phyloP scores from a whole-genome alignment of 352 stramenopile genomes.

The Phytophthora palmivora region DNA sequence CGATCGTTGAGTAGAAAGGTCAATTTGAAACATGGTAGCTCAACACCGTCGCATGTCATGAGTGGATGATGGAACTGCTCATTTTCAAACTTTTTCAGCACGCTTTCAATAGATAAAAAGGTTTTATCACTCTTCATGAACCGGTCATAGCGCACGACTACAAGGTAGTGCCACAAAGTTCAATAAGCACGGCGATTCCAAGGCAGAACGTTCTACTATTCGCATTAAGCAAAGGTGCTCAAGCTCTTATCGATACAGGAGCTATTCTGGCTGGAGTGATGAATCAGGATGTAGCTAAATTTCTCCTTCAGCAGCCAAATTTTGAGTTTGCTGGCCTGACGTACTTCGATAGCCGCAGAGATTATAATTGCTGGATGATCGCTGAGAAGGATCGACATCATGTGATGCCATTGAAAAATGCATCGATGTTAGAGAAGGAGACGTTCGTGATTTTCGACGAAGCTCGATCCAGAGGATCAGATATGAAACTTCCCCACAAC shows the following conservation, averaged over 20 bases:
- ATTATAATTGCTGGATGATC: constrained; percentile 80
- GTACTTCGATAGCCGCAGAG: constrained; percentile 74
- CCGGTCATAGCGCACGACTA: constrained; percentile 43
- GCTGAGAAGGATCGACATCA: constrained; percentile 60
- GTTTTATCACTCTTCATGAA: constrained; percentile 29
- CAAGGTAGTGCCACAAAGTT: constrained; percentile 30
- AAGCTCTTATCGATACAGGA: constrained; percentile 88
- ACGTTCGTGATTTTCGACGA: constrained; percentile 95
- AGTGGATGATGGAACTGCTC: constrained; percentile 43
- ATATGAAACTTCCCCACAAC: constrained; percentile 86
- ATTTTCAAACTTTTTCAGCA: constrained; percentile 57
- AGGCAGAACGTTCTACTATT: constrained; percentile 62
- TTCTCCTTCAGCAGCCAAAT: constrained; percentile 40
- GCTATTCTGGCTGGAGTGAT: constrained; percentile 78
- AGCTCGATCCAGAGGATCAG: constrained; percentile 81
- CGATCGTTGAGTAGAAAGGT: constrained; percentile 38
- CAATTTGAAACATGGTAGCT: constrained; percentile 51
- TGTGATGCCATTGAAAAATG: constrained; percentile 59
- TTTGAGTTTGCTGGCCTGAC: constrained; percentile 70
- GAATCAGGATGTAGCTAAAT: constrained; percentile 57
- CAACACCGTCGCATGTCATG: constrained; percentile 6
- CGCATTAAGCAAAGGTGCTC: constrained; percentile 44
- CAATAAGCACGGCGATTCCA: constrained; percentile 9
- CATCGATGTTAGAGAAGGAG: constrained; percentile 76
- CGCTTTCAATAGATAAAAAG: constrained; percentile 3